phyloP scores from a whole-genome alignment of 805 yeast genomes.

The Saccharomycopsis olivae region DNA sequence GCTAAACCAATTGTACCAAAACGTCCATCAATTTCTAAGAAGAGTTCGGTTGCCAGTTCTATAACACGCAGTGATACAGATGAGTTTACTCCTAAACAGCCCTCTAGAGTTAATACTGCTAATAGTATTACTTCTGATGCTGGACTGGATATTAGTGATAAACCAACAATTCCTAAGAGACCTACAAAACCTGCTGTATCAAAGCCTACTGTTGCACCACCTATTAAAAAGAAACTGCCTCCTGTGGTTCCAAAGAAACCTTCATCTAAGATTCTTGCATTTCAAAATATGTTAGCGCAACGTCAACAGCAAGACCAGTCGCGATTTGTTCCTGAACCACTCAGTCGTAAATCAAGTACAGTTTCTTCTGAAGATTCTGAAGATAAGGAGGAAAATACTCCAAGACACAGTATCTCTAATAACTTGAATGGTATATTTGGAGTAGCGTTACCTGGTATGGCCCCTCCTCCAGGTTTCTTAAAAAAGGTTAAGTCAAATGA shows the following conservation, averaged over 20 bases:
- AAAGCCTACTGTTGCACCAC: neutral
- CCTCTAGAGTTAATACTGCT: neutral
- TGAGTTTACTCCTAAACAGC: neutral
- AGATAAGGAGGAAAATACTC: constrained; percentile 5
- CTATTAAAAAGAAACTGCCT: constrained; percentile 26
- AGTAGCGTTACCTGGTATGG: constrained; percentile 46
- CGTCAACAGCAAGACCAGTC: constrained; percentile 37
- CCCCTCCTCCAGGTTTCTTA: constrained; percentile 22
- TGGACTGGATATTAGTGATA: neutral
- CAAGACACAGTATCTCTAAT: constrained; percentile 40
- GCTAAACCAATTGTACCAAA: constrained; percentile 5
- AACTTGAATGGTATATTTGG: constrained; percentile 42
- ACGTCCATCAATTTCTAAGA: constrained; percentile 2
- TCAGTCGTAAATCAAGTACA: neutral
- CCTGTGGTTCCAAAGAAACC: constrained; percentile 72
- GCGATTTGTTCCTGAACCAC: neutral
- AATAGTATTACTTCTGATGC: neutral
- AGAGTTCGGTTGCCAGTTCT: neutral
- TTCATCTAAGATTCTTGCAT: constrained; percentile 70
- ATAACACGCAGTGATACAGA: too few relatives aligned
- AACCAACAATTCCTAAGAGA: constrained; percentile 25
- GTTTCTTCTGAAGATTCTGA: neutral
- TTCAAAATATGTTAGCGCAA: constrained; percentile 61
- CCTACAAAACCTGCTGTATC: constrained; percentile 19
- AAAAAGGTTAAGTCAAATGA: constrained; percentile 5